Base-by-base conservation (phyloP, 2,329 filamentous ascomycete species). In the Sporothrix variecibatus region DNA sequence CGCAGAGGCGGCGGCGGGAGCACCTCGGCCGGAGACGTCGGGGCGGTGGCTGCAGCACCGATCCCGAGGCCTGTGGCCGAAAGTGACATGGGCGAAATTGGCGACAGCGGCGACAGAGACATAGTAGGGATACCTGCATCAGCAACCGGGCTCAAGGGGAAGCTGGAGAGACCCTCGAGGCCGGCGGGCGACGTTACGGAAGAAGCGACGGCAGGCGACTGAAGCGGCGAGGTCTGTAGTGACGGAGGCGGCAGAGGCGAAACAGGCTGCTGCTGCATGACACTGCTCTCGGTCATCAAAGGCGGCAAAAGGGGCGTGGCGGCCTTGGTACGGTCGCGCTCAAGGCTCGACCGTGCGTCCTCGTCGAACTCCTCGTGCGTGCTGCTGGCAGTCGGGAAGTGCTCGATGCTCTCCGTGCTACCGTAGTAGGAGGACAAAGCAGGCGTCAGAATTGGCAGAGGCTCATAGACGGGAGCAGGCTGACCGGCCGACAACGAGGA, bases 291-390 rank as follows among this genome's bases (percentile, higher is more conserved):
- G 38, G 89, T 90, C 84, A 97, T 88, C 49, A 96, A 86, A 0
- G 95, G 95, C 8, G 95, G 95, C 1, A 98, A 86, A 8, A 98
- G 87, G 53, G 95, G 95, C 2, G 95, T 98, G 3, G 92, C 92
- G 0, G 93, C 92, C 78, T 93, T 80, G 60, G 84, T 83, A 68
- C 88, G 87, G 84, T 83, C 90, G 81, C 83, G 90, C 83, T 84
- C 90, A 82, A 83, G 88, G 82, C 78, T 89, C 80, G 78, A 84
- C 77, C 81, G 84, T 78, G 62, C 23, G 28, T 75, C 73, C 74
- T 79, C 84, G 75, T 87, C 69, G 6, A 85, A 85, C 60, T 87
- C 85, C 43, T 87, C 82, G 26, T 51, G 23, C 11, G 82, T 81
- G 0, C 72, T 31, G n/a, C 34, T 46, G 2, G 62, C 46, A 0